These are phyloP conservation scores for Paxillus involutus DNA, from an alignment of 768 basidiomycete genomes.

Conservation along the genomic window DNA sequence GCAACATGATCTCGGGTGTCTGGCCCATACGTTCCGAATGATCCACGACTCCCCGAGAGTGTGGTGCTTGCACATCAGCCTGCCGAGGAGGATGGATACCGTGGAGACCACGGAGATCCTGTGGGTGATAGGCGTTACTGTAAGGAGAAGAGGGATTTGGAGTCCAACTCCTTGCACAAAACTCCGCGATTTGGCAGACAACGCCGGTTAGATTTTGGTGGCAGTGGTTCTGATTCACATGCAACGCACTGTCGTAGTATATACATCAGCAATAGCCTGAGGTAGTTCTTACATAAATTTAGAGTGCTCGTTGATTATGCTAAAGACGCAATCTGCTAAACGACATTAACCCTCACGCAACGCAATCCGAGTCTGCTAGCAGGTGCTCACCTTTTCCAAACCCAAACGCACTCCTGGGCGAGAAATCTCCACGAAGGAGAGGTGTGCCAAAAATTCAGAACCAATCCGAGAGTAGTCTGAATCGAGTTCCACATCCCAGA, in stretches of 20 bases:
- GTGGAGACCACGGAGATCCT: slow-evolving; percentile 22
- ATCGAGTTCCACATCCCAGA: slow-evolving; percentile 12
- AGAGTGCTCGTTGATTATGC: neutral
- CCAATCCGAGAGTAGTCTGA: slow-evolving; percentile 15
- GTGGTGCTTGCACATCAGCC: slow-evolving; percentile 73
- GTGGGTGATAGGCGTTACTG: slow-evolving; percentile 63
- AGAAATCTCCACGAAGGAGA: slow-evolving; percentile 4
- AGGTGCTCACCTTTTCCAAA: neutral
- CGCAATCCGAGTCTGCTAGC: neutral
- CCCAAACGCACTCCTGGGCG: slow-evolving; percentile 1
- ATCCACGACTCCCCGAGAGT: slow-evolving; percentile 55
- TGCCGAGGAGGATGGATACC: slow-evolving; percentile 50
- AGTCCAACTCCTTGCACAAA: neutral
- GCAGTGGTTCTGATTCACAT: neutral
- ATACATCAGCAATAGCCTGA: too few species aligned
- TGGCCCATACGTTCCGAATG: slow-evolving; percentile 35
- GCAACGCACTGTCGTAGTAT: neutral
- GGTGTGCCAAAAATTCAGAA: slow-evolving; percentile 5
- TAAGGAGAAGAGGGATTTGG: neutral
- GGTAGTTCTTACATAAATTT: too few species aligned
- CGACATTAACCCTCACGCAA: neutral
- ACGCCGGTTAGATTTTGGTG: neutral
- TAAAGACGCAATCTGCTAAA: neutral
- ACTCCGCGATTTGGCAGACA: neutral
- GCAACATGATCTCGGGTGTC: slow-evolving; percentile 41